These are phyloP conservation scores for Emergomyces africanus DNA, from an alignment of 2,329 filamentous ascomycete genomes.

Conservation along the genomic window DNA sequence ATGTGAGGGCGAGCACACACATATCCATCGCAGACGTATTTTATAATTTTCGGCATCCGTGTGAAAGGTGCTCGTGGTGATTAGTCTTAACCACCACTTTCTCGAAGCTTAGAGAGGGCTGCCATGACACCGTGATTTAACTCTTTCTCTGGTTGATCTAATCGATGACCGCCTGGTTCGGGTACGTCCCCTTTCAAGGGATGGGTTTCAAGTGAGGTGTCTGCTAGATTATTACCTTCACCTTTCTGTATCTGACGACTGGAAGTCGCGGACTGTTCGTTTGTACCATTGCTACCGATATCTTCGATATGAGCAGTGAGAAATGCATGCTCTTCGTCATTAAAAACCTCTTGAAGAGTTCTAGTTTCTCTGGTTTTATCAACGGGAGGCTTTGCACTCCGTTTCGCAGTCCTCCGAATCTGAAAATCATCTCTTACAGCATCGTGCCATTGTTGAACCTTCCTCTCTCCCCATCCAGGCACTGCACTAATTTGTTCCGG, in stretches of 20 bases:
- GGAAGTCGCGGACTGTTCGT: background rate
- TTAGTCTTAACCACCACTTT: conserved; percentile 17
- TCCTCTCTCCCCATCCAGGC: conserved; percentile 91
- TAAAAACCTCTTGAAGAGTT: background rate
- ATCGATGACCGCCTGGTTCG: background rate
- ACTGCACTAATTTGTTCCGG: conserved; percentile 74
- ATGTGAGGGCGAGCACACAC: background rate
- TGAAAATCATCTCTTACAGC: conserved; percentile 78
- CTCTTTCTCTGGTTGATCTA: conserved; percentile 16
- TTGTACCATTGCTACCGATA: conserved; percentile 3
- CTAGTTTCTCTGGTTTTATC: conserved; percentile 8
- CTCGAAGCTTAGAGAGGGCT: conserved; percentile 43
- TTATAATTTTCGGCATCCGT: no score
- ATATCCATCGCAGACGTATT: background rate
- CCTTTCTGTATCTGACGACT: background rate
- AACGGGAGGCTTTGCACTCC: conserved; percentile 22
- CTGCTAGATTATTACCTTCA: background rate
- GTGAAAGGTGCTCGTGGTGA: background rate
- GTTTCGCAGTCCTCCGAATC: conserved; percentile 55
- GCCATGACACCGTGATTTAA: conserved; percentile 47
- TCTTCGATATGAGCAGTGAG: conserved; percentile 14
- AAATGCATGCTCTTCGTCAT: conserved; percentile 19
- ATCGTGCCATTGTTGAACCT: conserved; percentile 73
- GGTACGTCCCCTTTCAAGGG: background rate
- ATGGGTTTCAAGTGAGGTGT: background rate